Percentiles rank a stretch among this genome's conserved stretches.
Evolutionary conservation across 2,329 filamentous ascomycete genomes (phyloP).

Genomic region (Apiospora hydei): DNA sequence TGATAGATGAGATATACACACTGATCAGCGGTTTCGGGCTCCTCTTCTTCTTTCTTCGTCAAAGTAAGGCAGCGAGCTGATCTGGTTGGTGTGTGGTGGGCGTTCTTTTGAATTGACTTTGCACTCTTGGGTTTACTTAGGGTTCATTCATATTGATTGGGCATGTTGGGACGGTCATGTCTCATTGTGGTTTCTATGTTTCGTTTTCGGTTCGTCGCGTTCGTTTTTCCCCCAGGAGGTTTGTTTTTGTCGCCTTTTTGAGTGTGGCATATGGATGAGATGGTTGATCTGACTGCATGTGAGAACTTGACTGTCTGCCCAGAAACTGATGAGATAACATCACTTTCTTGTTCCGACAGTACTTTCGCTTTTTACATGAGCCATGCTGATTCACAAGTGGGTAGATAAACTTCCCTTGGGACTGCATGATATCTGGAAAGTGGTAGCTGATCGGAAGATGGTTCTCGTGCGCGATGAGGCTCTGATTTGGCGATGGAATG

Average conservation of each 20-base stretch:
- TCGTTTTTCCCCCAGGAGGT: neutral
- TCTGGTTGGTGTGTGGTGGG: conserved; percentile 6
- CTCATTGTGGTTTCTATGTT: neutral
- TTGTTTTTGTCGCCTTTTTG: neutral
- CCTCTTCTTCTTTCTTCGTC: neutral
- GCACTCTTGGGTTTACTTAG: neutral
- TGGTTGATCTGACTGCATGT: neutral
- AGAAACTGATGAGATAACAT: too few relatives aligned
- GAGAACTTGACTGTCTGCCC: neutral
- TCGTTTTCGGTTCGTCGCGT: neutral
- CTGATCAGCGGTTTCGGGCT: neutral
- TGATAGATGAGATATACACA: neutral
- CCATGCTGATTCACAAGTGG: too few relatives aligned
- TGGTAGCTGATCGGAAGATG: too few relatives aligned
- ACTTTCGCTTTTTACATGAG: too few relatives aligned
- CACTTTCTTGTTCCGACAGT: too few relatives aligned
- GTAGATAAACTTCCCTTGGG: too few relatives aligned
- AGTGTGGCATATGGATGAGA: neutral
- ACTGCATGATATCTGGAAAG: too few relatives aligned
- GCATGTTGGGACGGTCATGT: neutral
- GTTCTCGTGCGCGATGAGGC: too few relatives aligned
- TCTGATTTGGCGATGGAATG: too few relatives aligned
- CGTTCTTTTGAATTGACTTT: neutral
- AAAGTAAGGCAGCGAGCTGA: neutral
- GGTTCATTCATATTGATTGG: neutral